Base-by-base conservation (phyloP, 257 asterid species). In the Rehmannia glutinosa region DNA sequence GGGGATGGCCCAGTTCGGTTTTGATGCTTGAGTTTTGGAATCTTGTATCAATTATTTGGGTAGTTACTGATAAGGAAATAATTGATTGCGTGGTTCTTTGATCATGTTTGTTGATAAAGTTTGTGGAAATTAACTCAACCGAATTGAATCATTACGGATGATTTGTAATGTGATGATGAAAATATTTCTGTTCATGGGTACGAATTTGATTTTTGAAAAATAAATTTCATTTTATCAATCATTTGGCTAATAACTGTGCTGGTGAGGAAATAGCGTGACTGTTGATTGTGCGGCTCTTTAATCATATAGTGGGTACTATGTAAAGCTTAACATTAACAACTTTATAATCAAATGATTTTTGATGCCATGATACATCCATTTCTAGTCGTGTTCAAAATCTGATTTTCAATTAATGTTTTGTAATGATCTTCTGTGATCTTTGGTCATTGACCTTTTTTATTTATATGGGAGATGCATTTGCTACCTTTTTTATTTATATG, bases 1-100 rank as follows among this genome's bases (percentile, higher is more conserved):
- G 57, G 19, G 49, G 64, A 58, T 73, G 60, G 68, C 73, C 55
- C 65, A 64, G 66, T 64, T 54, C 16, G 42, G 56, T 74, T 55
- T 41, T 8, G 50, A 28, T 61, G 21, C 15, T 55, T 56, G 66
- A 51, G 58, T 64, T n/a, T 46, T n/a, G 66, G 62, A 38, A 13
- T 57, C 25, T 71, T 10, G 54, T 3, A 3, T 8, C 11, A 23
- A 61, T 67, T 25, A 12, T 57, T 59, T 36, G 67, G 66, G 25
- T 62, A 5, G 61, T 66, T 78, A 13, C 56, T 54, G 66, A 66
- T 24, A 1, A 24, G 70, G 77, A 49, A 42, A 12, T 58, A 21
- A 42, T 66, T 64, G 64, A 56, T 61, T 42, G 8, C 32, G 33
- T 2, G 46, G 46, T 38, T 46, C 41, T 35, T 24, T 33, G 49